Evolutionary conservation across 1,284 basidiomycete genomes (phyloP), one percentile per base, ranked within the genome.

Genomic region (Naganishia liquefaciens): DNA sequence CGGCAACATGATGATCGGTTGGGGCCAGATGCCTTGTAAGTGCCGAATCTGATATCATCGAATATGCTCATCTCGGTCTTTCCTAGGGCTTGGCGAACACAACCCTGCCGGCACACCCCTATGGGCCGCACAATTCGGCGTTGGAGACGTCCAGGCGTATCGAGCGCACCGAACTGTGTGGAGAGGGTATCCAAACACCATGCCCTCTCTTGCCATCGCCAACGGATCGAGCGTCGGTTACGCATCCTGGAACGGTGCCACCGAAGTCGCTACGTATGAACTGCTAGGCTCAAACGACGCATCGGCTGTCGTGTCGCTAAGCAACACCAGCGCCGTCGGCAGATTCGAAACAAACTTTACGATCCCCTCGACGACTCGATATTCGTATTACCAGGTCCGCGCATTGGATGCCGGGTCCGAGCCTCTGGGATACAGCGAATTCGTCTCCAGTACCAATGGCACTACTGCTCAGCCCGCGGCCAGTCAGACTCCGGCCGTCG

Each of bases 201-300:
- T 47, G 11, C 74, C 75, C 0, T 43, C 47, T 19, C 55, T 76
- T 39, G 60, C 57, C 27, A 33, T 69, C 50, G 53, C 61, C 10
- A 62, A 63, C 19, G 47, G 30, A 11, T 60, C 55, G 15, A 61
- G 54, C 1, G 42, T 25, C 21, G 67, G 61, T 1, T 70, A 47
- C 58, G 63, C 69, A 13, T 71, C 69, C 1, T 77, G 76, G 76
- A 76, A 76, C 61, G 75, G 76, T 15, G 74, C 74, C 1, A 76
- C 75, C 7, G 71, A 75, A 46, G 70, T 76, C 21, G 39, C 52
- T 0, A 57, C 40, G 0, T 76, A 70, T 70, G 67, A 68, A 33
- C 43, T 73, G 5, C 47, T 68, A 19, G 70, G 64, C 11, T 65
- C 66, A 2, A 62, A 61, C 21, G 63, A 68, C 28, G 62, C 43